Conservation (phyloP, 805 yeast species). For the Teunomyces cretensis region DNA sequence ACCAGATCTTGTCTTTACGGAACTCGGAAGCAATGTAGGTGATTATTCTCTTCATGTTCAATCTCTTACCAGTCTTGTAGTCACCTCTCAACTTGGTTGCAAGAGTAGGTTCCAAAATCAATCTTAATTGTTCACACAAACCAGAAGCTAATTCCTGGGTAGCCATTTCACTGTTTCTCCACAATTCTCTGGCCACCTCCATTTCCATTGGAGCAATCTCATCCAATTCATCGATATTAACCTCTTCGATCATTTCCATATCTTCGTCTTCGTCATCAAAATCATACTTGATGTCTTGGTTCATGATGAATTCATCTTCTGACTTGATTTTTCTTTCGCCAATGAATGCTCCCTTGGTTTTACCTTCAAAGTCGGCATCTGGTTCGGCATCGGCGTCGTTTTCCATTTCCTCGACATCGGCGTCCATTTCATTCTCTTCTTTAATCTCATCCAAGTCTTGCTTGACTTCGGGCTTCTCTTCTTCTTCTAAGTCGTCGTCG, state of each 20-base stretch:
- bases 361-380: constrained; percentile 50
- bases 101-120: constrained; percentile 91
- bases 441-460: constrained; percentile 15
- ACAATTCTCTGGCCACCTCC: constrained; percentile 71
- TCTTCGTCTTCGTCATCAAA: constrained; percentile 16
- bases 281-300: constrained; percentile 19
- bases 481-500: constrained; percentile 54
- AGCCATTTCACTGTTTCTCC: constrained; percentile 82
- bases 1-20: constrained; percentile 97
- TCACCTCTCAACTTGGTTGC: constrained; percentile 96
- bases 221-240: constrained; percentile 10
- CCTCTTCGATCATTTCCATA: constrained; percentile 5
- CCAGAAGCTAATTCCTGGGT: constrained; percentile 86
- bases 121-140: constrained; percentile 86
- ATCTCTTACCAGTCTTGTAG: constrained; percentile 93
- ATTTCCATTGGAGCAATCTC: constrained; percentile 47
- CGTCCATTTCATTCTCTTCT: constrained; percentile 20
- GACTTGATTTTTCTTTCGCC: constrained; percentile 45
- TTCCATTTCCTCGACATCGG: constrained; percentile 29
- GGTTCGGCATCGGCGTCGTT: constrained; percentile 30
- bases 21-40: constrained; percentile 97
- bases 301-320: constrained; percentile 23
- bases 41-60: constrained; percentile 95
- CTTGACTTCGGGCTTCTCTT: constrained; percentile 5
- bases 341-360: constrained; percentile 49